Percentiles rank a stretch among this genome's conserved stretches.
Conservation (phyloP, 352 stramenopile genomes). For the Phytophthora foliorum region DNA sequence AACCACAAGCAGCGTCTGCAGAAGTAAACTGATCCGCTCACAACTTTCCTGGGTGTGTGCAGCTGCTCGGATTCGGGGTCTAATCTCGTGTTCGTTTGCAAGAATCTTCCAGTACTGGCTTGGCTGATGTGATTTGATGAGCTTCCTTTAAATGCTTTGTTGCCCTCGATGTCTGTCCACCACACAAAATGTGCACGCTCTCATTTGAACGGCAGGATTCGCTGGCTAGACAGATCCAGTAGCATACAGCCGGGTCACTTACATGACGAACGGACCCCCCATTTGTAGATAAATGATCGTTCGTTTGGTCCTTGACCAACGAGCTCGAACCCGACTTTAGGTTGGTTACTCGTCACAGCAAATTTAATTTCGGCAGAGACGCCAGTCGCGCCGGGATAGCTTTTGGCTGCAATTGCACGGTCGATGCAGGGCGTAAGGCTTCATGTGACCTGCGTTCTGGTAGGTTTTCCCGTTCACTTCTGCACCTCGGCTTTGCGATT, state of each 20-base stretch:
- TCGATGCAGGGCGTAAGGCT: no score
- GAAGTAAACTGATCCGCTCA: constrained; percentile 10
- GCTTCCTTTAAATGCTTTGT: constrained; percentile 15
- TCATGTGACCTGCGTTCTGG: no score
- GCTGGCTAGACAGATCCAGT: no score
- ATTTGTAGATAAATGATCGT: not conserved
- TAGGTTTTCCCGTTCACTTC: no score
- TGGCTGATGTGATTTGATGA: constrained; percentile 1
- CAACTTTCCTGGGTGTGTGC: constrained; percentile 8
- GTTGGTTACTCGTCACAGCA: not conserved
- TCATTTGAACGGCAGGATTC: constrained; percentile 1
- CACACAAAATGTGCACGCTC: not conserved
- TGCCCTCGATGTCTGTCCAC: constrained; percentile 1
- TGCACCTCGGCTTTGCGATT: no score
- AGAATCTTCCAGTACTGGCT: not conserved
- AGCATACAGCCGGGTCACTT: not conserved
- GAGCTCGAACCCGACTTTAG: not conserved
- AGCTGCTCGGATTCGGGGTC: not conserved
- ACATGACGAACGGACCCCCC: not conserved
- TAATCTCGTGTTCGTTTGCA: constrained; percentile 10
- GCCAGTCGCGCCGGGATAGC: not conserved
- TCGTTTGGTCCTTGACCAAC: not conserved
- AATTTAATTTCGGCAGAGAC: not conserved
- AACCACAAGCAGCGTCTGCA: constrained; percentile 1
- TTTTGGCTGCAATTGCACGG: no score